Base-by-base conservation (phyloP, 176 grass and related monocot species). In the Phoenix dactylifera region DNA sequence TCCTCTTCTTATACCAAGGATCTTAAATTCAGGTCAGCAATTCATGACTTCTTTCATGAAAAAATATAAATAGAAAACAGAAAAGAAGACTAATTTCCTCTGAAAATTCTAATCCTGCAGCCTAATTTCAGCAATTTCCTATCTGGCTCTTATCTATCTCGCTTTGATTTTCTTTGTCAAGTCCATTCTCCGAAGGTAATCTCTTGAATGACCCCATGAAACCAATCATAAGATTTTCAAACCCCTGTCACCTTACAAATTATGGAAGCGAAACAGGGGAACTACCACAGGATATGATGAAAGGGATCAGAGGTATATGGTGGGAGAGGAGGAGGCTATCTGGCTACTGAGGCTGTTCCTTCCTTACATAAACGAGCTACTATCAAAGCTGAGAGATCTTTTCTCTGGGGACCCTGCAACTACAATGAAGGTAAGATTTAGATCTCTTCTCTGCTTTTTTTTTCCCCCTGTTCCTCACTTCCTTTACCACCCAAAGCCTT, bases 251-350 rank as follows among this genome's bases (percentile, higher is more conserved):
- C 1, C 10, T 9, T 44, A 44, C 7, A 44, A 44, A 14, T 44
- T 14, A 14, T 44, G 35, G 10, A 12, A 44, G 12, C 28, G 25
- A 22, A 61, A 18, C 67, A 98, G 94, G 73, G 79, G 85, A 52
- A 84, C 70, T 68, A 80, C 10, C 56, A 30, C 76, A 48, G 76
- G 83, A 12, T 77, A 49, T 48, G 81, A 75, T 23, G 78, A 82
- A 6, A 67, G 19, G 18, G 53, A 62, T 20, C 70, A 69, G 59
- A 62, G 61, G 29, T 80, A 79, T 49, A 63, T 98, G 72, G 71
- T 98, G 50, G 88, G 88, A 55, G 94, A 98, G 66, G 94, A 98
- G 69, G 94, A 98, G 54, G 88, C 88, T 49, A 89, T 98, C 59
- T 86, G 94, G 94, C 29, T 98, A 70, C 70, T 98, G 53, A 81